Conservation (phyloP, 2,329 filamentous ascomycete genomes). For the Ophiosphaerella korrae region DNA sequence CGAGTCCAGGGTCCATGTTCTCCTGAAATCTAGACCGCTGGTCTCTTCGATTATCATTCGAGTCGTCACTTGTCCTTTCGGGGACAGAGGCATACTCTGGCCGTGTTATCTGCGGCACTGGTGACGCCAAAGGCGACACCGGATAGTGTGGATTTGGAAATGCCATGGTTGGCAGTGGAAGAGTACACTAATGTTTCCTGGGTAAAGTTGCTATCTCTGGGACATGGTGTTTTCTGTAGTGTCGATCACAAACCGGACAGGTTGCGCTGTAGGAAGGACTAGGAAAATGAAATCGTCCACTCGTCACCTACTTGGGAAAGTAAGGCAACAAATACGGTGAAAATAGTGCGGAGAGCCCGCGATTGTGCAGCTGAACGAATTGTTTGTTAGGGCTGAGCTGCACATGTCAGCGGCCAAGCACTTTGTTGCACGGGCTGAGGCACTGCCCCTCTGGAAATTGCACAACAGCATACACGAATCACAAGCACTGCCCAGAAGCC, state of each 20-base stretch:
- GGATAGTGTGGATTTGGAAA: constrained; percentile 5
- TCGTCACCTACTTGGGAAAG: not conserved
- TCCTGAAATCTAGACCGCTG: constrained; percentile 24
- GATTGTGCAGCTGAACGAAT: constrained; percentile 16
- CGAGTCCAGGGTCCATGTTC: constrained; percentile 26
- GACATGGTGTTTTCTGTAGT: constrained; percentile 2
- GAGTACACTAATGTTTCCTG: not conserved
- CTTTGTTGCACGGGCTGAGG: constrained; percentile 17
- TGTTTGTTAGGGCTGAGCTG: constrained; percentile 17
- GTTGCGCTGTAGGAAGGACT: not conserved
- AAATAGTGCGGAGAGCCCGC: not conserved
- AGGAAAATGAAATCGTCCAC: not conserved
- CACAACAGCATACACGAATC: not conserved
- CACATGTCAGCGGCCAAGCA: constrained; percentile 18
- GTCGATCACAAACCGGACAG: not conserved
- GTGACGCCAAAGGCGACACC: constrained; percentile 22
- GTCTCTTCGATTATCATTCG: constrained; percentile 9
- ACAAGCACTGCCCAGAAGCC: too few relatives aligned
- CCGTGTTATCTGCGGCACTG: constrained; percentile 17
- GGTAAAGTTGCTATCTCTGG: not conserved
- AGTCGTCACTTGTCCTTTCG: constrained; percentile 22
- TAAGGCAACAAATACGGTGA: constrained; percentile 3
- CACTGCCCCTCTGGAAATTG: constrained; percentile 12
- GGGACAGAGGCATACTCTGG: constrained; percentile 23
- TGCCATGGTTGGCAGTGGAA: constrained; percentile 9